Conservation (phyloP, 176 grass and related monocot genomes). For the maize (Zea mays) region Zm-B73-REFERENCE-NAM-5.0 NC_050100.1:211345501-211346000, state of each 20-base stretch:
- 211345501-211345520: constrained; percentile 59
- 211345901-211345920: not conserved
- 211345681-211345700: not conserved
- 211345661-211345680: not conserved
- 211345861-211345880: constrained; percentile 51
- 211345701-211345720: not conserved
- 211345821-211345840: constrained; percentile 73
- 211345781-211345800: constrained; percentile 75
- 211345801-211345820: constrained; percentile 71
- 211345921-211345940: not conserved
- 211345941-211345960: constrained; percentile 42
- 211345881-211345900: constrained; percentile 21
- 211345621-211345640: constrained; percentile 54
- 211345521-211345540: constrained; percentile 6
- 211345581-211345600: constrained; percentile 29
- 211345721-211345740: too few species aligned
- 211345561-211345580: constrained; percentile 46
- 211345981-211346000: not conserved
- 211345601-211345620: constrained; percentile 49
- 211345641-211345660: constrained; percentile 50
- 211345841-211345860: constrained; percentile 46
- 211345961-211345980: constrained; percentile 7
- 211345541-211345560: constrained; percentile 50
- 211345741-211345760: not conserved
- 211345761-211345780: constrained; percentile 47